Evolutionary conservation across 306 rosid species (phyloP), one percentile per base, ranked within the genome.

Genomic region (Glycine latifolia): DNA sequence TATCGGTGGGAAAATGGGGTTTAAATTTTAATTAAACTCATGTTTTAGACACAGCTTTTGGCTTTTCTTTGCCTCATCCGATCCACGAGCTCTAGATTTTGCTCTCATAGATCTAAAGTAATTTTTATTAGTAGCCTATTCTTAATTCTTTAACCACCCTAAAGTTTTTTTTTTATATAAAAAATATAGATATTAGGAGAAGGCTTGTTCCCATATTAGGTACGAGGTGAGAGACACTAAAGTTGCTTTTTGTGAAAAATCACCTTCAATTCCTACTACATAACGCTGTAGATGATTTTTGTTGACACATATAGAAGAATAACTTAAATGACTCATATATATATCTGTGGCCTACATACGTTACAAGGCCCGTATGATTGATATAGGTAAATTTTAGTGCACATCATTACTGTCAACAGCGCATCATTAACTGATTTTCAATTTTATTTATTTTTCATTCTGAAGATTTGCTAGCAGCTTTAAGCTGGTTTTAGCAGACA

Each of bases 401-500:
- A 63, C 4, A 54, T 16, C 16, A 15, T 16, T 56, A 69, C 76
- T 75, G 67, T 41, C 41, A 59, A 26, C 31, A 50, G 70, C 63
- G 75, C 71, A 74, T 67, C 1, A 17, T 8, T 58, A 58, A 3
- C 63, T 16, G 55, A 39, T 39, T 59, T 79, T 73, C 0, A 26
- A 1, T 26, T 26, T 26, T 0, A 1, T 26, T 26, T 26, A 26
- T 26, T 48, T 63, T 4, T 53, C 80, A 63, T n/a, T 55, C 46
- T 33, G 46, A 49, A 77, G 53, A 77, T 71, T 77, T 4, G 12
- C 54, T 70, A 17, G 16, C 59, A 68, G 67, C 58, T 52, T 76
- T 61, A 26, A 26, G 16, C 60, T 75, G 68, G 52, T 53, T 76
- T 62, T 76, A 75, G 48, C 15, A 49, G 73, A 63, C 46, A 47